These are phyloP conservation scores for Candida namnaoensis DNA, from an alignment of 805 yeast genomes.

Conservation along the genomic window DNA sequence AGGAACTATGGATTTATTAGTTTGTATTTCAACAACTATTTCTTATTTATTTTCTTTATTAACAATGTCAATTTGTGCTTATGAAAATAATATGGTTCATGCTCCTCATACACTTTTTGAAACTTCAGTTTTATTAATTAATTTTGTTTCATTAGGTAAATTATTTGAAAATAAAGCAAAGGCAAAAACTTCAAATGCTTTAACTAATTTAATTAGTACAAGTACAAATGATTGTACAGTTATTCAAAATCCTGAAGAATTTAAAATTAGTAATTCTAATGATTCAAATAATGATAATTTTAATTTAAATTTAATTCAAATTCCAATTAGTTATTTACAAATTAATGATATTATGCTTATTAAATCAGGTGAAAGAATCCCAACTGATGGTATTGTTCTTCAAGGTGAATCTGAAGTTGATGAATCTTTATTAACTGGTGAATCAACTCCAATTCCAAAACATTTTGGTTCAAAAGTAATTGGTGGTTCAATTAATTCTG, in stretches of 20 bases:
- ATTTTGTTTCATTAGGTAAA: constrained; percentile 84
- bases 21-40: constrained; percentile 71
- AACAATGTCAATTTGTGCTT: constrained; percentile 43
- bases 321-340: constrained; percentile 76
- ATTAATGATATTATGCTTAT: constrained; percentile 68
- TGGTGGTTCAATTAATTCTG: constrained; percentile 89
- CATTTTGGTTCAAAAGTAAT: constrained; percentile 51
- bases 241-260: constrained; percentile 29
- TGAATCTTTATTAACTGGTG: constrained; percentile 91
- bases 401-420: constrained; percentile 78
- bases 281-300: constrained; percentile 6
- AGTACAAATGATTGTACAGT: constrained; percentile 74
- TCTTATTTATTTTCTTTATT: constrained; percentile 69
- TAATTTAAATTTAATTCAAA: constrained; percentile 29
- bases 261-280: constrained; percentile 1
- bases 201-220: constrained; percentile 70
- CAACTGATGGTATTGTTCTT: constrained; percentile 83
- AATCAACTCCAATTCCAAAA: constrained; percentile 69
- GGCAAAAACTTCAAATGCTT: constrained; percentile 86
- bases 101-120: constrained; percentile 77
- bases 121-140: constrained; percentile 75
- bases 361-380: constrained; percentile 80
- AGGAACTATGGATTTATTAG: constrained; percentile 88
- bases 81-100: constrained; percentile 25
- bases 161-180: constrained; percentile 88